Evolutionary conservation across 345 rosid genomes (phyloP).

Genomic region (Eucalyptus camaldulensis): DNA sequence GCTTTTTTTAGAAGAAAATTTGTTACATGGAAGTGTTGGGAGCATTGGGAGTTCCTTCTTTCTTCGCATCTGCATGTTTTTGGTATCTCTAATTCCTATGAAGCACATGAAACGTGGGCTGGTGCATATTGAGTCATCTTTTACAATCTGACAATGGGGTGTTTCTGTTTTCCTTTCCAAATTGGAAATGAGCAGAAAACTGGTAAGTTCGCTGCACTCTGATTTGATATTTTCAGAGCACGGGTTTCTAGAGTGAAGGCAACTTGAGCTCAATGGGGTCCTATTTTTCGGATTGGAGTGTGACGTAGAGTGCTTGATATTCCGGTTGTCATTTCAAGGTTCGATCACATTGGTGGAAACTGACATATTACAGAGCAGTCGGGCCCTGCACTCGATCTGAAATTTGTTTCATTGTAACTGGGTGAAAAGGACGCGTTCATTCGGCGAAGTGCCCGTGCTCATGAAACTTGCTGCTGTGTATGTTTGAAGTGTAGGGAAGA

Average conservation of each 20-base stretch:
- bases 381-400: not conserved
- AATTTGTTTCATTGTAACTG: not conserved
- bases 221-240: not conserved
- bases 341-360: not conserved
- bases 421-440: not conserved
- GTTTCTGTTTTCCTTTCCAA: not conserved
- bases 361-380: not conserved
- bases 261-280: not conserved
- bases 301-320: not conserved
- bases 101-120: not conserved
- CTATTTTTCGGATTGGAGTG: not conserved
- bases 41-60: not conserved
- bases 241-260: not conserved
- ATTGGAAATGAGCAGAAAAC: not conserved
- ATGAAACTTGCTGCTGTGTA: not conserved
- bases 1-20: not conserved
- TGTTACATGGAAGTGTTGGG: conserved; percentile 4
- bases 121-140: not conserved
- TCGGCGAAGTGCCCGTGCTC: not conserved
- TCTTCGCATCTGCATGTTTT: not conserved
- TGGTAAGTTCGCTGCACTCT: not conserved
- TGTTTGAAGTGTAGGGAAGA: not conserved
- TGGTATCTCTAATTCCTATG: not conserved
- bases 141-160: not conserved
- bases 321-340: not conserved